These are phyloP conservation scores for Ophiostoma sp. DNA, from an alignment of 2,329 filamentous ascomycete species.

Conservation along the genomic window DNA sequence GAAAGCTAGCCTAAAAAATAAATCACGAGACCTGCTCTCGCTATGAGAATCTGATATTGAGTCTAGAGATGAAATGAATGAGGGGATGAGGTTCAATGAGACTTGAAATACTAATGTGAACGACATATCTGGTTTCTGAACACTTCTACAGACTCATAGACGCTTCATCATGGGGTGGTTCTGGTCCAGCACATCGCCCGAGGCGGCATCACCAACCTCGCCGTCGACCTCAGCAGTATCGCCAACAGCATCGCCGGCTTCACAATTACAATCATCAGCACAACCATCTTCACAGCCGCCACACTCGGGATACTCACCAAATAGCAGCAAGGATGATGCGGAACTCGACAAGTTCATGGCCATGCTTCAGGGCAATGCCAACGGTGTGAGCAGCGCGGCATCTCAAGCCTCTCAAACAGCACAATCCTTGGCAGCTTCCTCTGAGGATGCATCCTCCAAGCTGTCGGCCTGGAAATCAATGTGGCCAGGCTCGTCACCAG, in stretches of 20 bases:
- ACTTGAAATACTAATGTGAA: background rate
- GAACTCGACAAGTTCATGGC: slow-evolving; percentile 53
- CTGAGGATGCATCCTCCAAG: background rate
- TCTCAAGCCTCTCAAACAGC: background rate
- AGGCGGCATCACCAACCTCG: slow-evolving; percentile 18
- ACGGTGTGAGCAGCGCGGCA: slow-evolving; percentile 12
- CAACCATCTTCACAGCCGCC: background rate
- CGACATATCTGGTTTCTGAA: background rate
- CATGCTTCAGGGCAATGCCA: slow-evolving; percentile 34
- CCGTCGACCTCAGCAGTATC: slow-evolving; percentile 21
- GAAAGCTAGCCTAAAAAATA: background rate
- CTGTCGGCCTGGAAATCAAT: slow-evolving; percentile 20
- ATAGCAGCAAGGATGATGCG: slow-evolving; percentile 29
- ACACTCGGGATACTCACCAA: background rate
- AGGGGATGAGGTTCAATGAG: background rate
- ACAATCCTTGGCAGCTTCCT: background rate
- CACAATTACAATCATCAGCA: slow-evolving; percentile 21
- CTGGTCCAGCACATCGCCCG: slow-evolving; percentile 45
- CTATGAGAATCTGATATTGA: background rate
- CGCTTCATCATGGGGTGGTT: slow-evolving; percentile 54
- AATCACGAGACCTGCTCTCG: background rate
- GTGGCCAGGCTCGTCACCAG: slow-evolving; percentile 33
- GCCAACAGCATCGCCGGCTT: background rate
- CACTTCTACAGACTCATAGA: background rate
- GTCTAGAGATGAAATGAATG: background rate